These are phyloP conservation scores for Penicillium sp. DNA, from an alignment of 2,329 filamentous ascomycete genomes.

Conservation along the genomic window DNA sequence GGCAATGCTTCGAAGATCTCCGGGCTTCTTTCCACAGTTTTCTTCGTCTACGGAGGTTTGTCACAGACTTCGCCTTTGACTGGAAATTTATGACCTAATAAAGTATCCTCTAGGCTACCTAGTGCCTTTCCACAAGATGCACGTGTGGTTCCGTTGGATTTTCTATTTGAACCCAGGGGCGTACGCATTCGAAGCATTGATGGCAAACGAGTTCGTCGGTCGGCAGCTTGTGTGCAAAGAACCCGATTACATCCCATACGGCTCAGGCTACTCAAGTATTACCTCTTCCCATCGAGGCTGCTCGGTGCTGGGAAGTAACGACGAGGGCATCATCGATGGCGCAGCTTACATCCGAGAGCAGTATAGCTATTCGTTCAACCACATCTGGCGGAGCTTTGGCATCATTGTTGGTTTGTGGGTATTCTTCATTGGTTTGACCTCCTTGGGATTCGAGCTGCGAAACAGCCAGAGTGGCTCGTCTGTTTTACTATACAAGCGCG, in stretches of 20 bases:
- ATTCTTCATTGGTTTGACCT: slow-evolving; percentile 73
- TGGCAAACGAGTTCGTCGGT: slow-evolving; percentile 68
- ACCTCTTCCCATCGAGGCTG: slow-evolving; percentile 32
- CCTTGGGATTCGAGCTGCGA: slow-evolving; percentile 69
- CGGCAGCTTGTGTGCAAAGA: slow-evolving; percentile 55
- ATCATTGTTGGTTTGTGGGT: slow-evolving; percentile 74
- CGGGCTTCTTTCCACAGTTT: slow-evolving; percentile 44
- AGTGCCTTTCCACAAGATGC: slow-evolving; percentile 61
- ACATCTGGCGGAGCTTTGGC: slow-evolving; percentile 72
- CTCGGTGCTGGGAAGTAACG: slow-evolving; percentile 33
- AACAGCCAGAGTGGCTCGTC: slow-evolving; percentile 35
- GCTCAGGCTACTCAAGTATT: slow-evolving; percentile 40
- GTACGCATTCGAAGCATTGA: slow-evolving; percentile 67
- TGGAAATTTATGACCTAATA: background rate
- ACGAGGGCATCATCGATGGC: slow-evolving; percentile 47
- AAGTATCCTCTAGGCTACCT: slow-evolving; percentile 52
- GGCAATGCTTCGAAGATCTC: slow-evolving; percentile 51
- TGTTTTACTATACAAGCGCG: slow-evolving; percentile 36
- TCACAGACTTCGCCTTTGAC: background rate
- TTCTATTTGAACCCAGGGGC: slow-evolving; percentile 65
- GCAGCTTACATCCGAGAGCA: slow-evolving; percentile 55
- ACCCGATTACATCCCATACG: slow-evolving; percentile 51
- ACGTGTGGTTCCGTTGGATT: slow-evolving; percentile 63
- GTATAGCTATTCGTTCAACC: slow-evolving; percentile 55
- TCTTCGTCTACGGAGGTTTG: slow-evolving; percentile 54